Evolutionary conservation across 108 stramenopile species (phyloP), one percentile per base, ranked within the genome.

Genomic region (Cylindrotheca fusiformis): DNA sequence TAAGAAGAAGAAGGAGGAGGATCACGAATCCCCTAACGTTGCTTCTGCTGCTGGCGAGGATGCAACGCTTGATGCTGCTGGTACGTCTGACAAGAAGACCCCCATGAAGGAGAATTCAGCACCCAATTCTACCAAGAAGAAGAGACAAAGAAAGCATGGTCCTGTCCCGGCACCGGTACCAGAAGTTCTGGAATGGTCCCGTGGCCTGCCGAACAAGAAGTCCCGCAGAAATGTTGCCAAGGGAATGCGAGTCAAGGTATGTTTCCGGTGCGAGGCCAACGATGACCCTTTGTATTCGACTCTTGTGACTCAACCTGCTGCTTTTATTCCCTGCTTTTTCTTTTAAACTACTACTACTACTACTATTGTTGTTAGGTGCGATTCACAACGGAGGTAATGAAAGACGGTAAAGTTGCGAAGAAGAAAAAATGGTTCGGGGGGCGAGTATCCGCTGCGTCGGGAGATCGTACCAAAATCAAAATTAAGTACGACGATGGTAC

Each of bases 401-500:
- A 70, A 14, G 72, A 80, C 2, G 84, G 80, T 20, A 78, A 78
- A 31, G 54, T 52, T 4, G 55, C 67, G 14, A 63, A 65, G n/a
- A 87, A 84, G 27, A 58, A 77, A 19, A 85, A 76, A 61, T 94
- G 85, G 85, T 94, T 84, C 47, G 93, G 89, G 0, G 93, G 93
- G 12, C 56, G 76, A 50, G 76, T 94, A 20, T 61, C 71, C 4
- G 57, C 58, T 18, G 68, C 77, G 5, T 68, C 71, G 0, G 76
- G 69, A 22, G 70, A 72, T 12, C 82, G 89, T 2, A 52, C 72
- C 27, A 83, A 80, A 56, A 79, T 94, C 18, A 55, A 71, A 44
- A 90, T 94, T 50, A 81, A 83, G 50, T 94, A 94, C 61, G 92
- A 94, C 60, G 92, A 94, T 64, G 85, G 87, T 18, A 88, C 92